Conservation (phyloP, 75 land plant genomes). For the Sequoiadendron giganteum region DNA sequence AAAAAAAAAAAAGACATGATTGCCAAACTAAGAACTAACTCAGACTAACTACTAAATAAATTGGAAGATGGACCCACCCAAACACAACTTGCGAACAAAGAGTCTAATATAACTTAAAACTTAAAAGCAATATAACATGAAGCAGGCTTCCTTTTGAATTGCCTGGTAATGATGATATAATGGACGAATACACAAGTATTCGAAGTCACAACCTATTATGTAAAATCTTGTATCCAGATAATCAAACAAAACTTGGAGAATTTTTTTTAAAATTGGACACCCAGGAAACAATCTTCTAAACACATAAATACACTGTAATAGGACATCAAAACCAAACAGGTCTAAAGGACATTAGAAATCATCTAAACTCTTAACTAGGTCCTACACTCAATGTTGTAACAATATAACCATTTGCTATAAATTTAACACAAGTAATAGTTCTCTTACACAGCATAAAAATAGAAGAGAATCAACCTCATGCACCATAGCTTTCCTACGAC, state of each 20-base stretch:
- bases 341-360: neutral
- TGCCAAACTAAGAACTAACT: neutral
- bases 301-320: neutral
- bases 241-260: neutral
- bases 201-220: neutral
- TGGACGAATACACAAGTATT: neutral
- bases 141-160: neutral
- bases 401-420: neutral
- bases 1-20: neutral
- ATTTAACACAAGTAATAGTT: neutral
- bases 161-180: neutral
- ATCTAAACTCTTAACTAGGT: neutral
- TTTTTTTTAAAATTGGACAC: no score
- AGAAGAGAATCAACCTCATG: neutral
- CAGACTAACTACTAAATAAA: neutral
- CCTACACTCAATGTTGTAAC: neutral
- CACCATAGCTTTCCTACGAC: neutral
- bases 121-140: neutral
- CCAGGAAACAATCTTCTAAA: no score
- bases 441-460: neutral
- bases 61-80: neutral
- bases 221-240: neutral
- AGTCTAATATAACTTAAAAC: neutral
- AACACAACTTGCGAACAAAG: neutral
- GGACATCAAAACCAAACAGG: neutral